Evolutionary conservation across 1,284 basidiomycete species (phyloP).

Genomic region (Heterobasidion irregulare): DNA sequence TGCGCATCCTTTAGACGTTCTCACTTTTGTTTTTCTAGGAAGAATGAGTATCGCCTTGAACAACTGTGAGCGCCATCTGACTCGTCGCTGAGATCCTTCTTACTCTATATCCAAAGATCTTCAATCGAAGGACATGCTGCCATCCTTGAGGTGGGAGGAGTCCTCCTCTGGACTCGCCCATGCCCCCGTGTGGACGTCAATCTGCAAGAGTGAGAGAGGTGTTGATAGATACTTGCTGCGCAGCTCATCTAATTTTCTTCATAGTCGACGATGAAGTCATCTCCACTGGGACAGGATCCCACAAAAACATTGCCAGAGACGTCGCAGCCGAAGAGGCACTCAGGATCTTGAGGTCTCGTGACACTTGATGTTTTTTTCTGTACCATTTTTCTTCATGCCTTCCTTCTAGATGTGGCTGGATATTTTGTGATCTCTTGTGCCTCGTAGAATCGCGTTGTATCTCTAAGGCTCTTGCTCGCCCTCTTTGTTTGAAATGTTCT

Average conservation of each 20-base stretch:
- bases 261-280: constrained; percentile 36
- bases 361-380: not conserved
- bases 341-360: constrained; percentile 18
- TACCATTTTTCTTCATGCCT: too few species aligned
- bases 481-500: too few species aligned
- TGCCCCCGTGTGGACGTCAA: constrained; percentile 41
- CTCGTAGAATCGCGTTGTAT: too few species aligned
- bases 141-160: constrained; percentile 48
- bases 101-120: constrained; percentile 32
- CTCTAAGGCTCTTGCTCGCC: too few species aligned
- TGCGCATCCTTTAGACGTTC: too few species aligned
- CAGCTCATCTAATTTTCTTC: not conserved
- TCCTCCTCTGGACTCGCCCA: constrained; percentile 36
- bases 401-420: too few species aligned
- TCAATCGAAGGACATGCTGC: constrained; percentile 30
- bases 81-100: not conserved
- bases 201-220: constrained; percentile 45
- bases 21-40: not conserved
- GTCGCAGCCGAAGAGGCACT: constrained; percentile 45
- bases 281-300: constrained; percentile 36
- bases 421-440: too few species aligned
- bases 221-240: constrained; percentile 5
- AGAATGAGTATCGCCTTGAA: constrained; percentile 12
- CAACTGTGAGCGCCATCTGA: constrained; percentile 12
- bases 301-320: constrained; percentile 46